A percentile compares a stretch with the other conserved stretches of the same genome.
phyloP scores from a whole-genome alignment of 1,284 basidiomycete species.

The Apiotrichum siamense region DNA sequence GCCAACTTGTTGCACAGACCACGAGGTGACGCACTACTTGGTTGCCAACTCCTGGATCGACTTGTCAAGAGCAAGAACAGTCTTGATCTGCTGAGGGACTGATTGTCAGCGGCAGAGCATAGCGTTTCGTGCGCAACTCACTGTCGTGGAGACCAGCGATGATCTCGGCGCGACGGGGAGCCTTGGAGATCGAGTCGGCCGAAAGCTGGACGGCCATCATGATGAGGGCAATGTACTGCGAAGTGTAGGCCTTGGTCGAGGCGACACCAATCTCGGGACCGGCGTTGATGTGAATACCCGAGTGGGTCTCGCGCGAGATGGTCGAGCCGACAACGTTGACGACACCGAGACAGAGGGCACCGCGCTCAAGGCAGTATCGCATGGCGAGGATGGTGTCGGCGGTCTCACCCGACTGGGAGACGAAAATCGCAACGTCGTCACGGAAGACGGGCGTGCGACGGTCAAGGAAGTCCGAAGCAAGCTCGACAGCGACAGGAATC shows the following conservation, averaged over 20 bases:
- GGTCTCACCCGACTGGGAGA: slow-evolving; percentile 97
- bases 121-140: no score
- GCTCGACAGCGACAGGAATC: slow-evolving; percentile 94
- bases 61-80: slow-evolving; percentile 75
- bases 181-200: slow-evolving; percentile 91
- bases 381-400: slow-evolving; percentile 96
- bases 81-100: slow-evolving; percentile 86
- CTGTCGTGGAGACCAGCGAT: slow-evolving; percentile 86
- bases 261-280: slow-evolving; percentile 99
- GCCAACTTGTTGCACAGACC: no score
- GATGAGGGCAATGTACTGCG: slow-evolving; percentile 95
- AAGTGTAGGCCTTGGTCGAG: slow-evolving; percentile 99
- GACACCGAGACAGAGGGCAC: slow-evolving; percentile 87
- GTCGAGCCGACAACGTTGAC: slow-evolving; percentile 99
- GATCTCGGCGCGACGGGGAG: slow-evolving; percentile 82
- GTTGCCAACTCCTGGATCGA: slow-evolving; percentile 75
- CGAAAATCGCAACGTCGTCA: slow-evolving; percentile 94
- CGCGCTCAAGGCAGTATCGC: slow-evolving; percentile 93
- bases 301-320: slow-evolving; percentile 96
- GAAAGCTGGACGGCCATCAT: slow-evolving; percentile 98
- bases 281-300: slow-evolving; percentile 99
- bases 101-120: no score
- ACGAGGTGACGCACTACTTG: no score
- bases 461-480: slow-evolving; percentile 98
- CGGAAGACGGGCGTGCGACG: slow-evolving; percentile 99